These are phyloP conservation scores for Cutaneotrichosporon mucoides DNA, from an alignment of 1,284 basidiomycete species.

Conservation along the genomic window DNA sequence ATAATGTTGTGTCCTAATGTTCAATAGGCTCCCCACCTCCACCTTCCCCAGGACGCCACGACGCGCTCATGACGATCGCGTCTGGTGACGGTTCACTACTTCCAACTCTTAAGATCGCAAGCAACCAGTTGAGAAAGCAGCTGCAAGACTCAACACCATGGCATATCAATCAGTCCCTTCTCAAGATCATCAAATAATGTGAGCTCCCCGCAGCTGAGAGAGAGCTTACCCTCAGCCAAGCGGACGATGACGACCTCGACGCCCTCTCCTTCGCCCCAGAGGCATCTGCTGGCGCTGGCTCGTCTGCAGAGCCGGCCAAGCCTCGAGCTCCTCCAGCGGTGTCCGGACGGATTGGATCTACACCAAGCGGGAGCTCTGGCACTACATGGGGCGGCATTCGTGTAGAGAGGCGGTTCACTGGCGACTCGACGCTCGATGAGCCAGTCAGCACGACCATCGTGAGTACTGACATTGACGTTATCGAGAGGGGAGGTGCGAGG, in stretches of 20 bases:
- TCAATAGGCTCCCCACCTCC: too few relatives aligned
- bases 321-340: slow-evolving; percentile 38
- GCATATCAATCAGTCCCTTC: slow-evolving; percentile 27
- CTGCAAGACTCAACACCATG: slow-evolving; percentile 14
- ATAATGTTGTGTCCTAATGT: too few relatives aligned
- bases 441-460: slow-evolving; percentile 85
- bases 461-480: slow-evolving; percentile 38
- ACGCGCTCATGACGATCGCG: too few relatives aligned
- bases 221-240: slow-evolving; percentile 33
- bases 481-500: too few relatives aligned
- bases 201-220: slow-evolving; percentile 6
- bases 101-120: too few relatives aligned
- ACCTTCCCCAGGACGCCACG: too few relatives aligned
- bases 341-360: slow-evolving; percentile 68
- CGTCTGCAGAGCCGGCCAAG: not conserved
- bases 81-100: too few relatives aligned
- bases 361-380: slow-evolving; percentile 31
- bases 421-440: slow-evolving; percentile 82
- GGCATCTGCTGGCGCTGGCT: not conserved
- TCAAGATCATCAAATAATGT: slow-evolving; percentile 35
- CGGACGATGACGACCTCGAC: slow-evolving; percentile 50
- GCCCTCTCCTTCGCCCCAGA: slow-evolving; percentile 41
- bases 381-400: slow-evolving; percentile 61
- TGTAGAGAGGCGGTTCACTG: slow-evolving; percentile 79
- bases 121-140: too few relatives aligned